Evolutionary conservation across 257 asterid species (phyloP), one percentile per base, ranked within the genome.

Genomic region (Scutellaria barbata): DNA sequence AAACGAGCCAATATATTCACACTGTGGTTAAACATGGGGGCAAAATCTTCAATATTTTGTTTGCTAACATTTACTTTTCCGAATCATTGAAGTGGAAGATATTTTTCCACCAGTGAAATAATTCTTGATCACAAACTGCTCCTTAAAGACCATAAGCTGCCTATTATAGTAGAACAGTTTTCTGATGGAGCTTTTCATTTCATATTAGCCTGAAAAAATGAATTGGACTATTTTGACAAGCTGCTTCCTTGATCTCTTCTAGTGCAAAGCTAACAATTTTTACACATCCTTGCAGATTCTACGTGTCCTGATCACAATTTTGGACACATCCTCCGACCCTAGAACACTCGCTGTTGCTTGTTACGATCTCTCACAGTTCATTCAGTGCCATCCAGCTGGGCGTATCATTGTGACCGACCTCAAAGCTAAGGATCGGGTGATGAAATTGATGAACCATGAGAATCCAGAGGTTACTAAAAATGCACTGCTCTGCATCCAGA

Each of bases 401-500:
- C 92, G 98, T 53, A 50, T 90, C 64, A 87, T 93, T 42, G 86
- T 89, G 80, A 88, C 87, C 0, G 95, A 93, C 84, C 94, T 93
- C 80, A 93, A 93, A 84, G 96, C 98, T 1, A 93, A 93, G 83
- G 97, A 93, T 6, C 90, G 91, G 42, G 97, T 91, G 75, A 90
- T 93, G 98, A 93, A 93, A 82, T 66, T 93, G 85, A 85, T 93
- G 95, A 90, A 87, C 89, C 96, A 93, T 55, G 95, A 84, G 74
- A 84, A 87, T 33, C 75, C 88, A 7, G 98, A 93, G 87, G 98
- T 93, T 33, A 93, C 98, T 45, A 93, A 89, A 65, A 93, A 93
- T 47, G 95, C 98, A 61, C 68, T 93, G 77, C 96, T 93, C 69
- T 93, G 97, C 90, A 88, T 93, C 78, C 98, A 93, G 74, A 87